Evolutionary conservation across 345 rosid species (phyloP).

Genomic region (Citrus glauca): DNA sequence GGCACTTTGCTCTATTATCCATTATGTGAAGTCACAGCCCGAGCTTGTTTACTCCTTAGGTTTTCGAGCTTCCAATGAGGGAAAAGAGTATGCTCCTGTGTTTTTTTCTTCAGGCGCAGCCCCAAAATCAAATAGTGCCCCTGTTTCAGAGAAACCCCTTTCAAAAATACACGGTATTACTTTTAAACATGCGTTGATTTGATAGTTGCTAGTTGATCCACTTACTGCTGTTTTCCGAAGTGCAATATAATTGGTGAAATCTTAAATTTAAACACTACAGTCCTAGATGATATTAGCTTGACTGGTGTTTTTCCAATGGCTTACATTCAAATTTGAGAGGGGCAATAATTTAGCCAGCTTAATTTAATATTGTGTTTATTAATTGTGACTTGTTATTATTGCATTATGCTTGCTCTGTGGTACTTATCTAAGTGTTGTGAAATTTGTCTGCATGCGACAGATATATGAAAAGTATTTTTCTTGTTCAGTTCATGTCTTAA

Average conservation of each 20-base stretch:
- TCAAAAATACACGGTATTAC: conserved; percentile 28
- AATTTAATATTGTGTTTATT: neutral
- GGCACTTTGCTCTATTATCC: conserved; percentile 60
- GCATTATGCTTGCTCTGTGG: neutral
- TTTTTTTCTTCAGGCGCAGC: conserved; percentile 26
- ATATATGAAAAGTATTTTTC: neutral
- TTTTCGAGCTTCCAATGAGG: conserved; percentile 47
- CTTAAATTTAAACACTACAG: neutral
- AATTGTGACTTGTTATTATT: neutral
- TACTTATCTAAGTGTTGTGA: neutral
- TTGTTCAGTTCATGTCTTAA: neutral
- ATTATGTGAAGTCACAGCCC: conserved; percentile 50
- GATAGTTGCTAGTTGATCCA: neutral
- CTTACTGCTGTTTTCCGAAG: neutral
- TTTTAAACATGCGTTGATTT: conserved; percentile 7
- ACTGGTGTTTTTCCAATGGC: neutral
- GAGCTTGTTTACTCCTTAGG: conserved; percentile 59
- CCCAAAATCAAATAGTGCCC: conserved; percentile 13
- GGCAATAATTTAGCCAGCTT: neutral
- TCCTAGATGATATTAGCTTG: neutral
- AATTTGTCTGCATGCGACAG: neutral
- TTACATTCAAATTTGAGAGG: neutral
- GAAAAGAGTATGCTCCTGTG: conserved; percentile 31
- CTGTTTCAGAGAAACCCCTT: conserved; percentile 14
- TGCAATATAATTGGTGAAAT: no score